These are phyloP conservation scores for Erodium maritimum DNA, from an alignment of 345 rosid genomes.

Conservation along the genomic window DNA sequence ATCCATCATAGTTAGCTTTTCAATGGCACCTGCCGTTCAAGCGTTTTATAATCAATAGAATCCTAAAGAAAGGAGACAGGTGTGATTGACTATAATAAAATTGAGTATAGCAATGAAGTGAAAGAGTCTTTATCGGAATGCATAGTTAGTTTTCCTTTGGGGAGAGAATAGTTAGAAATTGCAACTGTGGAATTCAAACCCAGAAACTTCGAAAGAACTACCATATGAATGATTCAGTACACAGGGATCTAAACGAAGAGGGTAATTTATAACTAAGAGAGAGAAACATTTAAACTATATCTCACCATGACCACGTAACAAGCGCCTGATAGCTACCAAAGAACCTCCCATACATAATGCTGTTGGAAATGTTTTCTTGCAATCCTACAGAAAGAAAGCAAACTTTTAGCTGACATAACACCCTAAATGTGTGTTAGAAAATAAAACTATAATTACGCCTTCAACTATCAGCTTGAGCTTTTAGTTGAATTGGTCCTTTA, in stretches of 20 bases:
- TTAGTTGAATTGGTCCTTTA: too few relatives aligned
- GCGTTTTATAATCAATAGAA: conserved; percentile 1
- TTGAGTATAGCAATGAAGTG: background rate
- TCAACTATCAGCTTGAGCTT: too few relatives aligned
- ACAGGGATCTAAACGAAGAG: background rate
- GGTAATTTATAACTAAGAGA: background rate
- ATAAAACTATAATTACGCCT: too few relatives aligned
- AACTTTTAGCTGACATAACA: background rate
- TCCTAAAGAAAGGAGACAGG: background rate
- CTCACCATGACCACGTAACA: conserved; percentile 65
- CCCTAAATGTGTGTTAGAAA: background rate
- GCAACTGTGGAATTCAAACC: too few relatives aligned
- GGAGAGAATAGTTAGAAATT: background rate
- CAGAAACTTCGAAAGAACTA: background rate
- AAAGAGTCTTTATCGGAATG: background rate
- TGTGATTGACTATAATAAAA: background rate
- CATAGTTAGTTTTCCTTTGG: background rate
- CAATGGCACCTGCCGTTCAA: conserved; percentile 50
- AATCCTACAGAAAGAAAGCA: conserved; percentile 45
- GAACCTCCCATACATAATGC: conserved; percentile 88
- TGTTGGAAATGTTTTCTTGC: conserved; percentile 66
- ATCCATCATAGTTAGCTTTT: conserved; percentile 90
- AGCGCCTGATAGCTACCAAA: conserved; percentile 46
- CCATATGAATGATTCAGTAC: too few relatives aligned
- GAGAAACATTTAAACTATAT: conserved; percentile 4